Conservation (phyloP, 2,329 filamentous ascomycete species). For the Colletotrichum gloeosporioides region DNA sequence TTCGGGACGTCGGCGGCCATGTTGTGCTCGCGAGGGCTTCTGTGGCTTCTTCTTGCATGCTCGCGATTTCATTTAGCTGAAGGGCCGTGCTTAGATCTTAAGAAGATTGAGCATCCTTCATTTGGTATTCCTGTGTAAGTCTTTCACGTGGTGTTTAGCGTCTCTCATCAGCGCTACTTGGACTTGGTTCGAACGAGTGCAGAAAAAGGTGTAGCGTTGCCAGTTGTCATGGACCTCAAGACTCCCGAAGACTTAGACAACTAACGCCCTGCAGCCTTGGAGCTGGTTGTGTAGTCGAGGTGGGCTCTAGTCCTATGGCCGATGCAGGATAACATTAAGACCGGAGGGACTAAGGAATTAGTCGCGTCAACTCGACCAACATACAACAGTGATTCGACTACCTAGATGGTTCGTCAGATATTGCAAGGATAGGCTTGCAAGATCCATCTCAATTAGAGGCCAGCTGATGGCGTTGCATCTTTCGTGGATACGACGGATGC, state of each 20-base stretch:
- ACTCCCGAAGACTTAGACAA: not conserved
- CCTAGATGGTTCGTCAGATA: not conserved
- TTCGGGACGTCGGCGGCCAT: conserved; percentile 15
- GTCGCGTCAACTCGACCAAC: not conserved
- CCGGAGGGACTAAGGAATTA: not conserved
- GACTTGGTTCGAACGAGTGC: not conserved
- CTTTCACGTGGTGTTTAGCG: not conserved
- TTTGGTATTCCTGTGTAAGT: not conserved
- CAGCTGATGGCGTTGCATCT: not conserved
- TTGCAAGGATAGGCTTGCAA: not conserved
- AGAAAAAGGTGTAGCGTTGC: not conserved
- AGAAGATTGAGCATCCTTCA: not conserved
- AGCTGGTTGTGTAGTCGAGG: not conserved
- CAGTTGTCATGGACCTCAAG: conserved; percentile 5
- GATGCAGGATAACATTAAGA: not conserved
- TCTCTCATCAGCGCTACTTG: not conserved
- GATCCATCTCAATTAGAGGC: not conserved
- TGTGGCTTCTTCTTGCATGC: not conserved
- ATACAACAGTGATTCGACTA: not conserved
- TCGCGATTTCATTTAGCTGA: not conserved
- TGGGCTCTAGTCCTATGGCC: not conserved
- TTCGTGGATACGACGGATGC: not conserved
- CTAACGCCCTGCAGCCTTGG: not conserved
- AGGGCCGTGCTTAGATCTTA: not conserved
- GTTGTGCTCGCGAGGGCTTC: not conserved